A percentile compares a stretch with the other conserved stretches of the same genome.
Evolutionary conservation across 441 rosid species (phyloP).

Genomic region (Corymbia citriodora): DNA sequence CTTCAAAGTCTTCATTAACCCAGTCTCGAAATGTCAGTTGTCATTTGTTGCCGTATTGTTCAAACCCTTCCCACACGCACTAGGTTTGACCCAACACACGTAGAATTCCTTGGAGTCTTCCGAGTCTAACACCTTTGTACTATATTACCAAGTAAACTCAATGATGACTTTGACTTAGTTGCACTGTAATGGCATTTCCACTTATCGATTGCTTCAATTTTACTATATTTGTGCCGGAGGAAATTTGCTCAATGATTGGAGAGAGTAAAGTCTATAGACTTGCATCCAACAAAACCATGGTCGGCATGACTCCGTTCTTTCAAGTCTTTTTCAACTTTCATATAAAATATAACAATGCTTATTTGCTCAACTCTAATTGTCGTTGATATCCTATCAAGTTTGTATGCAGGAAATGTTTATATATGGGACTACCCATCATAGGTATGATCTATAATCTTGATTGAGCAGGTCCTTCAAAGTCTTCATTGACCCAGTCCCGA

Average conservation of each 20-base stretch:
- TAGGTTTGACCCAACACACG: too few relatives aligned
- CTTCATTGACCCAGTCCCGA: too few relatives aligned
- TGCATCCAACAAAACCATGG: slow-evolving; percentile 3
- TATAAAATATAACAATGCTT: neutral
- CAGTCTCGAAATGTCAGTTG: too few relatives aligned
- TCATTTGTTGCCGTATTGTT: too few relatives aligned
- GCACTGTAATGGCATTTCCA: neutral
- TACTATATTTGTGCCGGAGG: neutral
- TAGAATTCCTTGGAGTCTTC: too few relatives aligned
- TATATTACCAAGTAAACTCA: too few relatives aligned
- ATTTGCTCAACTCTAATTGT: neutral
- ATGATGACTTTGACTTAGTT: too few relatives aligned
- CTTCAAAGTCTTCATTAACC: neutral
- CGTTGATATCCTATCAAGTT: neutral
- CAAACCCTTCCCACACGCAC: too few relatives aligned
- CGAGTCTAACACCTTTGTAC: too few relatives aligned
- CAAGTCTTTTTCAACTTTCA: neutral
- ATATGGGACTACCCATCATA: neutral
- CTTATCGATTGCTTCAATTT: neutral
- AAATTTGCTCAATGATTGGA: neutral
- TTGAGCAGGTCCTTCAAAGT: neutral
- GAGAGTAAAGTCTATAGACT: neutral
- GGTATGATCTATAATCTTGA: neutral
- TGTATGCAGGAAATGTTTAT: neutral
- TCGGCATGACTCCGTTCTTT: neutral